A percentile compares a stretch with the other conserved stretches of the same genome.
Evolutionary conservation across 352 stramenopile species (phyloP).

Genomic region (Globisporangium paddicum): DNA sequence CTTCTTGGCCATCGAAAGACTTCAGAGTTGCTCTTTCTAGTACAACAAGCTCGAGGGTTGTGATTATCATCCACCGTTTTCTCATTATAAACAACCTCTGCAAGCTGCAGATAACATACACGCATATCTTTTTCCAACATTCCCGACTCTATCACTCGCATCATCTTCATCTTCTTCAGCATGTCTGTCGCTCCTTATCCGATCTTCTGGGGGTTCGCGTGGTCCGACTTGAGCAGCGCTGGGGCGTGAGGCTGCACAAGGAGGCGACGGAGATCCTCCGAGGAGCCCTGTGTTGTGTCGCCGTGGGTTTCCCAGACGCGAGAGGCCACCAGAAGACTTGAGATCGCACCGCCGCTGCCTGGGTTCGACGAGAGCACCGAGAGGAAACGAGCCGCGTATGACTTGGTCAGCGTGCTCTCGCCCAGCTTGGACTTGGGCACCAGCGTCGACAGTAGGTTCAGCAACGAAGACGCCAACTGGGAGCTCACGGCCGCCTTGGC

Average conservation of each 20-base stretch:
- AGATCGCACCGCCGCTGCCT: slow-evolving; percentile 77
- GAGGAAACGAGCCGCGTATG: slow-evolving; percentile 77
- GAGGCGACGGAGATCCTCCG: slow-evolving; percentile 73
- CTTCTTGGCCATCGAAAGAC: not conserved
- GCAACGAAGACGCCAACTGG: slow-evolving; percentile 68
- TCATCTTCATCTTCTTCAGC: not conserved
- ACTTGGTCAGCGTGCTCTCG: slow-evolving; percentile 77
- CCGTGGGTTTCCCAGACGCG: slow-evolving; percentile 82
- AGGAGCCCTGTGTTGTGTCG: slow-evolving; percentile 73
- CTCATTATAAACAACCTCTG: not conserved
- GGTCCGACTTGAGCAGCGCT: slow-evolving; percentile 69
- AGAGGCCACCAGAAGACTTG: slow-evolving; percentile 71
- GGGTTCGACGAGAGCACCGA: slow-evolving; percentile 82
- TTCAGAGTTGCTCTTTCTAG: not conserved
- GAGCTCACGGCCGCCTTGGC: slow-evolving; percentile 76
- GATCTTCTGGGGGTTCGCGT: slow-evolving; percentile 85
- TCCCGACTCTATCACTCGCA: not conserved
- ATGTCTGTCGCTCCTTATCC: slow-evolving; percentile 23
- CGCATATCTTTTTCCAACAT: slow-evolving; percentile 4
- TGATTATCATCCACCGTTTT: not conserved
- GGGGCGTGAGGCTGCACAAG: slow-evolving; percentile 69
- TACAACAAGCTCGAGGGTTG: not conserved
- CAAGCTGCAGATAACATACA: not conserved
- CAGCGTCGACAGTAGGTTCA: slow-evolving; percentile 77
- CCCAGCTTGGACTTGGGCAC: slow-evolving; percentile 78